Percentiles rank a stretch among this genome's conserved stretches.
phyloP scores from a whole-genome alignment of 2,329 filamentous ascomycete species.

The Verticillium klebahnii region DNA sequence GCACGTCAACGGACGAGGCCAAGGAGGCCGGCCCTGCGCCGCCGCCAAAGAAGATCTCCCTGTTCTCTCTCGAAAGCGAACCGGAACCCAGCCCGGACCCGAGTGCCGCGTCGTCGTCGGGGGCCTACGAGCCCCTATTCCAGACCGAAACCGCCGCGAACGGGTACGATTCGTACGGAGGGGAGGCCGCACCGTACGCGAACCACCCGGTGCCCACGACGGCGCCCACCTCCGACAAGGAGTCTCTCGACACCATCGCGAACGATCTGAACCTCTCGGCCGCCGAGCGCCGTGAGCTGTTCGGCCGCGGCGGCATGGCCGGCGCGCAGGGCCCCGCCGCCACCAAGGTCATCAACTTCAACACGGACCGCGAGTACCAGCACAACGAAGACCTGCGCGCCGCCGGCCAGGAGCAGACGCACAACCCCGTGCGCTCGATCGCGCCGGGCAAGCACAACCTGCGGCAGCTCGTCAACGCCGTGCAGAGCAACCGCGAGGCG shows the following conservation, averaged over 20 bases:
- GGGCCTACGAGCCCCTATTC: constrained; percentile 50
- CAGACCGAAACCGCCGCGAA: constrained; percentile 18
- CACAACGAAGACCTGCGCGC: constrained; percentile 75
- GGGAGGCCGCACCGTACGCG: constrained; percentile 17
- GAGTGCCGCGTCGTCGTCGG: constrained; percentile 14
- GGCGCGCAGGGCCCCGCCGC: constrained; percentile 30
- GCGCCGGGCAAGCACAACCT: constrained; percentile 87
- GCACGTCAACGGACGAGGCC: constrained; percentile 8
- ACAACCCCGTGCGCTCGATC: constrained; percentile 79
- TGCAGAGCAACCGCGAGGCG: constrained; percentile 76
- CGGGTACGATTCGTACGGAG: constrained; percentile 26
- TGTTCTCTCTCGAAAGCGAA: constrained; percentile 61
- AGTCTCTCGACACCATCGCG: constrained; percentile 68
- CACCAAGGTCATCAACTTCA: constrained; percentile 76
- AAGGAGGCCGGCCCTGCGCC: constrained; percentile 16
- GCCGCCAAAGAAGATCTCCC: constrained; percentile 52
- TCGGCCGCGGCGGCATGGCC: constrained; percentile 58
- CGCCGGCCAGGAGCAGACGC: constrained; percentile 63
- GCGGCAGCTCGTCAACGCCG: constrained; percentile 80
- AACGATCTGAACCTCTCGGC: constrained; percentile 74
- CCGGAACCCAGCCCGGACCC: constrained; percentile 19
- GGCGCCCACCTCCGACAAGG: constrained; percentile 29
- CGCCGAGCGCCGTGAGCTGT: constrained; percentile 74
- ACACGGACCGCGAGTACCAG: constrained; percentile 81
- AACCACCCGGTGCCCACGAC: constrained; percentile 23